Evolutionary conservation across 345 rosid species (phyloP), one percentile per base, ranked within the genome.

Genomic region (Fremontodendron californicum): DNA sequence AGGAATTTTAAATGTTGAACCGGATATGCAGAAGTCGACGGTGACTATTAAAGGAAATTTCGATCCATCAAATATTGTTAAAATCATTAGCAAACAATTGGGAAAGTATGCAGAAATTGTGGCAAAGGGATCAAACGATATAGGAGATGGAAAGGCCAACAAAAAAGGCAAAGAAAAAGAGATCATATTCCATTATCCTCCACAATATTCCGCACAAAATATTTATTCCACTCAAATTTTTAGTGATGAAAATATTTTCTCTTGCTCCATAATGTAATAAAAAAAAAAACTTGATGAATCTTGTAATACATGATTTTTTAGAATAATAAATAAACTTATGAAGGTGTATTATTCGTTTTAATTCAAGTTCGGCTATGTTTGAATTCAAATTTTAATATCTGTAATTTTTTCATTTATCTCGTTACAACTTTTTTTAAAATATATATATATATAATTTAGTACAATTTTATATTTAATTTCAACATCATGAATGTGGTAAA

Each of bases 1-100:
- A 90, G 93, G 98, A 42, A 80, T 93, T 57, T 72, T 77, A 35
- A 66, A 52, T 0, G 98, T 77, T 8, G 90, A 89, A 68, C 75
- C 91, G 51, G 90, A 91, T n/a, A 87, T 85, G 84, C 27, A 58
- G 39, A 84, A 85, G 25, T 87, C 93, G 52, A 78, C 11, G n/a
- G 90, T 90, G 35, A 84, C 75, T 25, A 85, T 93, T 19, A 89
- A 77, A 73, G 96, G 96, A 63, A 74, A 67, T 2, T 81, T 91
- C 42, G 94, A 46, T 10, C 46, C 33, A 11, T 39, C 54, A 6
- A 75, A 74, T 43, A 80, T 93, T 23, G 84, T 77, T 40, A 82
- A 85, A 37, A 68, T 75, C n/a, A 79, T 88, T 1, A 79, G 73
- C 25, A 84, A 74, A 71, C 74, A 83, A 72, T 74, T 88, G 13